Evolutionary conservation across 768 basidiomycete genomes (phyloP), one percentile per base, ranked within the genome.

Genomic region (Rhodotorula sphaerocarpa): DNA sequence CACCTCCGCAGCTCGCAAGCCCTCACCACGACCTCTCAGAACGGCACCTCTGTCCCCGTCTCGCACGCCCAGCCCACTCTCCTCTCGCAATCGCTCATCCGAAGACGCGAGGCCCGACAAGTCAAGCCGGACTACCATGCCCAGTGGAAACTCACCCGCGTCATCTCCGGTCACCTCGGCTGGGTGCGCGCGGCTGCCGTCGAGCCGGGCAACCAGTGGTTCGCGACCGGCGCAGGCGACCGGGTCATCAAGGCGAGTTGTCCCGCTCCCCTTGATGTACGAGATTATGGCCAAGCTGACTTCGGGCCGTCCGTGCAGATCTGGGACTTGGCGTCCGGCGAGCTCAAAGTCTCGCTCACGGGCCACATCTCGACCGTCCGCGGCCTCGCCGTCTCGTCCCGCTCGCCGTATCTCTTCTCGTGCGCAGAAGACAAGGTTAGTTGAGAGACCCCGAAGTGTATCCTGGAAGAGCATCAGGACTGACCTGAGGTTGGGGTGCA

Each of bases 141-240:
- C 10, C 87, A 84, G 67, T 97, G 93, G 95, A 95, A 95, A 75
- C 84, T 99, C 53, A 80, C 85, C 66, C 86, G 93, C 52, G 95
- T 99, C 70, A 96, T 99, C 61, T 95, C 91, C 2, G 95, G 95
- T 0, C 93, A 99, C 76, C 76, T 99, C 64, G 95, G 95, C 15
- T 99, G 95, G 95, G 93, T 99, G 21, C 83, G 95, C 59, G 86
- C 87, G 71, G 87, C 88, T 21, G 90, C 95, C 5, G 90, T 99
- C 42, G 95, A 97, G 76, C 93, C 93, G 15, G 95, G 91, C 15
- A 99, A 99, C 78, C 78, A 92, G 73, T 99, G 95, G 95, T 97
- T 99, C 68, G 95, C 88, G 3, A 91, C 91, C 0, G 95, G 95
- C 62, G 95, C 95, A 0, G 95, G 95, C 5, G 95, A 97, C 76